A percentile compares a stretch with the other conserved stretches of the same genome.
phyloP scores from a whole-genome alignment of 2,329 filamentous ascomycete genomes.

The Fusarium praegraminearum region DNA sequence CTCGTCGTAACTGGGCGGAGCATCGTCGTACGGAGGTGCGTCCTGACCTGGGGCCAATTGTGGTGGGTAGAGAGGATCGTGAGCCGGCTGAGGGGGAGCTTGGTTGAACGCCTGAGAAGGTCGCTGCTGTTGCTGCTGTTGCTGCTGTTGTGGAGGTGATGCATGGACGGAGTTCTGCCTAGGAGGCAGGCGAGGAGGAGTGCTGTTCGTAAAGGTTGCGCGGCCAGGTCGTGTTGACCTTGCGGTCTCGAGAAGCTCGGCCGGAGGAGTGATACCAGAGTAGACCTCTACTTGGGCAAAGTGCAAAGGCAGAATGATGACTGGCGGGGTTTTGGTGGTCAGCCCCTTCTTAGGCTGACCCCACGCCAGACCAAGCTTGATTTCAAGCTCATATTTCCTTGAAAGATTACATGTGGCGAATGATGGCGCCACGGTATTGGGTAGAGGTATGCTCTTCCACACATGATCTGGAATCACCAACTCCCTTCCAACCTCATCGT shows the following conservation, averaged over 20 bases:
- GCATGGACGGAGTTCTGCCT: constrained; percentile 45
- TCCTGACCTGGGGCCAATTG: constrained; percentile 62
- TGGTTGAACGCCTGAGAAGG: constrained; percentile 45
- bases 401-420: constrained; percentile 91
- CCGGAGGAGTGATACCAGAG: constrained; percentile 87
- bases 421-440: constrained; percentile 86
- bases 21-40: constrained; percentile 71
- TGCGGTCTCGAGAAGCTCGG: constrained; percentile 75
- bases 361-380: constrained; percentile 82
- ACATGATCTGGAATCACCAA: constrained; percentile 75
- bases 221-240: constrained; percentile 54
- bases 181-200: constrained; percentile 54
- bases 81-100: constrained; percentile 48
- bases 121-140: constrained; percentile 35
- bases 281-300: constrained; percentile 82
- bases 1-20: constrained; percentile 96
- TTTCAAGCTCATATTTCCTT: constrained; percentile 84
- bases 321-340: constrained; percentile 65
- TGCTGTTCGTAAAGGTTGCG: constrained; percentile 49
- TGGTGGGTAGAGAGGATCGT: constrained; percentile 69
- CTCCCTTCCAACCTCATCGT: constrained; percentile 73
- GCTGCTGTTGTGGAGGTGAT: constrained; percentile 29
- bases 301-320: constrained; percentile 81
- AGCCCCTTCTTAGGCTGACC: constrained; percentile 64
- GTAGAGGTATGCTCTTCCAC: constrained; percentile 80